These are phyloP conservation scores for Phytophthora fragariae DNA, from an alignment of 352 stramenopile genomes.

Conservation along the genomic window DNA sequence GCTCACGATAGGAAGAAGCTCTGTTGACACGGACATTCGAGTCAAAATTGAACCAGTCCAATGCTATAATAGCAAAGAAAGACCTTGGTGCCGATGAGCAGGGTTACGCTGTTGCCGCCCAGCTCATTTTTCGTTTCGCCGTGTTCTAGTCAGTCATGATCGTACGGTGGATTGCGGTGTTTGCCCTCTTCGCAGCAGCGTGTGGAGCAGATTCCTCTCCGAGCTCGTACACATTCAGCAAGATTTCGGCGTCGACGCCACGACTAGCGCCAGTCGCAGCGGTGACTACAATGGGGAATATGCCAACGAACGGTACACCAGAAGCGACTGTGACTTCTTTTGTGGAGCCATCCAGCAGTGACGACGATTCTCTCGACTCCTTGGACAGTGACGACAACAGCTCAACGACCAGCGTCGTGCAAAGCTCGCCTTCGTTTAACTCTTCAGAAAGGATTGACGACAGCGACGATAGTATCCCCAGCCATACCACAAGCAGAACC, in stretches of 20 bases:
- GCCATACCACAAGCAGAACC: neutral
- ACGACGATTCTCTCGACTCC: conserved; percentile 22
- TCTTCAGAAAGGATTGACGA: neutral
- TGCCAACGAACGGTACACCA: neutral
- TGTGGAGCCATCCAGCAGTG: neutral
- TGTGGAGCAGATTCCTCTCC: conserved; percentile 1
- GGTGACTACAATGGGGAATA: neutral
- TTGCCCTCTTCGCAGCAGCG: neutral
- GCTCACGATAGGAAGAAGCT: neutral
- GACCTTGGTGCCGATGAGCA: neutral
- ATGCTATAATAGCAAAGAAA: conserved; percentile 1
- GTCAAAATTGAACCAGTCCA: neutral
- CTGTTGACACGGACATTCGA: conserved; percentile 13
- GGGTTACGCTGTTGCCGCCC: no score
- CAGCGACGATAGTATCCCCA: neutral
- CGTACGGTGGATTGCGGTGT: conserved; percentile 2
- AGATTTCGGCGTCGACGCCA: neutral
- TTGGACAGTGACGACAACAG: conserved; percentile 24
- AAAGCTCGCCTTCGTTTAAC: neutral
- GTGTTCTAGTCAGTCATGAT: conserved; percentile 14
- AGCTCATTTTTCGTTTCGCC: conserved; percentile 25
- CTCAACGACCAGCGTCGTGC: conserved; percentile 9
- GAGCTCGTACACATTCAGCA: conserved; percentile 13
- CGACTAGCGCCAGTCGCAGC: neutral
- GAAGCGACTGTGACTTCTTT: neutral